phyloP scores from a whole-genome alignment of 257 asterid genomes.

The Phtheirospermum japonicum region DNA sequence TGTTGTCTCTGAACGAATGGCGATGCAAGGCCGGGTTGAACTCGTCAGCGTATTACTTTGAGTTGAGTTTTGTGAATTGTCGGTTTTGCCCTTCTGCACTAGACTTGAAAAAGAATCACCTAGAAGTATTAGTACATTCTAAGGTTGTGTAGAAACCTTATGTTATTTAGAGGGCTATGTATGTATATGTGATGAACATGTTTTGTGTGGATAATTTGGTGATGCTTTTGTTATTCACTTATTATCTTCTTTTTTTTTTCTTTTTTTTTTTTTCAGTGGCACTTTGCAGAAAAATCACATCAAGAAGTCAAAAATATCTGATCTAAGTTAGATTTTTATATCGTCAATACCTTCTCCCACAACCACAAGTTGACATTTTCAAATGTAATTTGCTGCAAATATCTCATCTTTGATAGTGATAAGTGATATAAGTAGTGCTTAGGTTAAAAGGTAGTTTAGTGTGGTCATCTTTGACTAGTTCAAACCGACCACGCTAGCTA shows the following conservation, averaged over 20 bases:
- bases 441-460: not conserved
- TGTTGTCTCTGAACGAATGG: conserved; percentile 77
- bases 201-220: conserved; percentile 11
- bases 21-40: conserved; percentile 38
- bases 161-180: conserved; percentile 17
- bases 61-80: not conserved
- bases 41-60: conserved; percentile 14
- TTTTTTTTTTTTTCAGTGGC: not conserved
- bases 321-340: not conserved
- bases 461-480: not conserved
- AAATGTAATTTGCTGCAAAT: not conserved
- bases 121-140: not conserved
- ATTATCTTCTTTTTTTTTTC: not conserved
- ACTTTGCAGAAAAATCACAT: not conserved
- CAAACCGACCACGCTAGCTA: too few relatives aligned
- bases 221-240: not conserved
- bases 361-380: too few relatives aligned
- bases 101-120: conserved; percentile 3
- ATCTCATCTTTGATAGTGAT: not conserved
- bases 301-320: not conserved
- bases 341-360: not conserved
- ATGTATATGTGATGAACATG: conserved; percentile 10
- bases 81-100: not conserved
- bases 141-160: not conserved
- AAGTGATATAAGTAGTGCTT: not conserved